phyloP scores from a whole-genome alignment of 1,284 basidiomycete species.

The Cutaneotrichosporon dermatis region DNA sequence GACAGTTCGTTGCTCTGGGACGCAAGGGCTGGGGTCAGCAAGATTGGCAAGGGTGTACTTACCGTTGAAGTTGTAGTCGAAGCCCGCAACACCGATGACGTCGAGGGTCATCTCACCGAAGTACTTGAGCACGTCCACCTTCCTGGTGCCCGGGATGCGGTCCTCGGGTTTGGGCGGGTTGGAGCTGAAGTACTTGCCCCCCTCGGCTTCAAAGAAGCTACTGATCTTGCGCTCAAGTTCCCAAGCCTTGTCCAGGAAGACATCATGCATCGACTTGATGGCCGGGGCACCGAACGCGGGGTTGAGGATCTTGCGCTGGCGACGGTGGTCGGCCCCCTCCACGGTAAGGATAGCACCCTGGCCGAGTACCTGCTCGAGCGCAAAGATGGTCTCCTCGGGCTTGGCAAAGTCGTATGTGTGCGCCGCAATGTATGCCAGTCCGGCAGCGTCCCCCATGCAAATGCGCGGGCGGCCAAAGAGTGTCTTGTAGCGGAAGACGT shows the following conservation, averaged over 20 bases:
- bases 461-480: conserved; percentile 46
- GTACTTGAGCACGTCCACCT: conserved; percentile 57
- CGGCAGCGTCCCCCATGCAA: conserved; percentile 59
- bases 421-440: conserved; percentile 59
- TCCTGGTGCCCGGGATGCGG: conserved; percentile 6
- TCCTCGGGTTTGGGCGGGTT: conserved; percentile 18
- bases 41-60: not conserved
- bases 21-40: not conserved
- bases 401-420: conserved; percentile 63
- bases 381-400: conserved; percentile 59
- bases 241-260: conserved; percentile 62
- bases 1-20: conserved; percentile 31
- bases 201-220: conserved; percentile 11
- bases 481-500: conserved; percentile 21
- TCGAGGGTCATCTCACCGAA: conserved; percentile 61
- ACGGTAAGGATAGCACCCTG: conserved; percentile 40
- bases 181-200: not conserved
- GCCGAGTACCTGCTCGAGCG: conserved; percentile 50
- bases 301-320: conserved; percentile 53
- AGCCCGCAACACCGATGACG: conserved; percentile 63
- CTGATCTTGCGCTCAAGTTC: conserved; percentile 50
- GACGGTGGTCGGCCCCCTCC: conserved; percentile 54
- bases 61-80: conserved; percentile 56
- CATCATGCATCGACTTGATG: conserved; percentile 52
- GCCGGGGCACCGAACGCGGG: conserved; percentile 46